Base-by-base conservation (phyloP, 495 filamentous ascomycete species). In the Xylaria nigripes region DNA sequence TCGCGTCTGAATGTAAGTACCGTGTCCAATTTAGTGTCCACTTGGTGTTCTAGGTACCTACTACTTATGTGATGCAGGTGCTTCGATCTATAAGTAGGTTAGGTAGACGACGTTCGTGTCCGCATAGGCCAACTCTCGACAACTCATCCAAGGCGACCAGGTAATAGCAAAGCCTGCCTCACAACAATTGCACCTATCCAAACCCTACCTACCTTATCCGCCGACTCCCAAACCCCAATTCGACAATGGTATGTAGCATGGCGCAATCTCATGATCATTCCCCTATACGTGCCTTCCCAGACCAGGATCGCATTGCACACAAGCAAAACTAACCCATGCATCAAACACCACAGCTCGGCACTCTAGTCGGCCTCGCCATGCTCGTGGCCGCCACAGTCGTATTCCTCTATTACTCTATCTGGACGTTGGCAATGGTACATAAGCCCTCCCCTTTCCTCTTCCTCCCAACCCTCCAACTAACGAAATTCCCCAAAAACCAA, bases 371-470 rank as follows among this genome's bases (percentile, higher is more conserved):
- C 74, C 82, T 94, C 78, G 87, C 84, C 77, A 99, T 99, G 93
- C 88, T 99, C 72, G 82, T 95, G 77, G 83, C 85, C 77, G 90
- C 93, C 67, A 86, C 90, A 59, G 83, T 86, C 69, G 89, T 99
- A 73, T 99, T 99, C 72, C 83, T 95, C 57, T 99, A 99, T 80
- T 99, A 99, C 74, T 94, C 90, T 16, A 81, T 95, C 63, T 99
- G 93, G 93, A 97, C 93, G 3, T 76, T 99, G 51, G 79, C 96
- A 50, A 96, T 99, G 87, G 93, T 96, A 80, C 55, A 64, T 61
- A 21, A 18, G 38, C 12, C 47, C 46, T 41, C 36, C 34, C 51
- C 49, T 47, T 46, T 51, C 55, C 46, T 46, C 52, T 27, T 15
- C 22, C 44, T 52, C 2, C n/a, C 0, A 23, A 6, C 2, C 29